Conservation (phyloP, 768 basidiomycete genomes). For the Suillus brevipes region DNA sequence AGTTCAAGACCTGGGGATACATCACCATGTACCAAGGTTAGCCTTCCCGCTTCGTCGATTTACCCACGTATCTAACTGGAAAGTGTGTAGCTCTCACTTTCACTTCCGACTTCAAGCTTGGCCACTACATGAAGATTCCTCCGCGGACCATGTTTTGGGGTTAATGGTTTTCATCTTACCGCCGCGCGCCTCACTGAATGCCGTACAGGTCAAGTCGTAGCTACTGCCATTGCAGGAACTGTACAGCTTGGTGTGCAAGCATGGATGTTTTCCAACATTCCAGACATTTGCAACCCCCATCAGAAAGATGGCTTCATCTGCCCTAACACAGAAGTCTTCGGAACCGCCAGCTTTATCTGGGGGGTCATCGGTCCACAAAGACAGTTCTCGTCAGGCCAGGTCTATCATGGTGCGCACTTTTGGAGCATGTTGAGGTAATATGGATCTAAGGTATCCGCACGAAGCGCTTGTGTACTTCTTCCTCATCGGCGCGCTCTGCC, state of each 20-base stretch:
- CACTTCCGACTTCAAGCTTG: conserved; percentile 35
- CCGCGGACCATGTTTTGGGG: conserved; percentile 34
- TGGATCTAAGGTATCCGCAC: background rate
- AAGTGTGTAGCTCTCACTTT: conserved; percentile 37
- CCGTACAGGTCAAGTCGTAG: conserved; percentile 37
- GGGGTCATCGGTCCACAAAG: conserved; percentile 77
- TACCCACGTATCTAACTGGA: conserved; percentile 59
- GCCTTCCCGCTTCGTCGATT: conserved; percentile 18
- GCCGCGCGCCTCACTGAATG: background rate
- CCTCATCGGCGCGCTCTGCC: conserved; percentile 69
- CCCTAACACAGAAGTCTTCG: conserved; percentile 70
- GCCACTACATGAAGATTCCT: conserved; percentile 33
- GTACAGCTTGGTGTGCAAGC: conserved; percentile 45
- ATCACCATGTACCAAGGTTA: conserved; percentile 61
- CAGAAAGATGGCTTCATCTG: conserved; percentile 71
- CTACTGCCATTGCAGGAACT: conserved; percentile 40
- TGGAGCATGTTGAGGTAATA: background rate
- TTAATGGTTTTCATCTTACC: background rate
- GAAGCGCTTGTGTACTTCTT: conserved; percentile 67
- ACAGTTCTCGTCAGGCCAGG: conserved; percentile 66
- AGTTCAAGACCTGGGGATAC: conserved; percentile 70
- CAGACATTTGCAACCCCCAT: conserved; percentile 40
- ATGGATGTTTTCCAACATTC: conserved; percentile 48
- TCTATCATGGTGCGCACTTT: conserved; percentile 46
- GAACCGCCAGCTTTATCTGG: conserved; percentile 79